Evolutionary conservation across 495 filamentous ascomycete species (phyloP).

Genomic region (Astrocystis sublimbata): DNA sequence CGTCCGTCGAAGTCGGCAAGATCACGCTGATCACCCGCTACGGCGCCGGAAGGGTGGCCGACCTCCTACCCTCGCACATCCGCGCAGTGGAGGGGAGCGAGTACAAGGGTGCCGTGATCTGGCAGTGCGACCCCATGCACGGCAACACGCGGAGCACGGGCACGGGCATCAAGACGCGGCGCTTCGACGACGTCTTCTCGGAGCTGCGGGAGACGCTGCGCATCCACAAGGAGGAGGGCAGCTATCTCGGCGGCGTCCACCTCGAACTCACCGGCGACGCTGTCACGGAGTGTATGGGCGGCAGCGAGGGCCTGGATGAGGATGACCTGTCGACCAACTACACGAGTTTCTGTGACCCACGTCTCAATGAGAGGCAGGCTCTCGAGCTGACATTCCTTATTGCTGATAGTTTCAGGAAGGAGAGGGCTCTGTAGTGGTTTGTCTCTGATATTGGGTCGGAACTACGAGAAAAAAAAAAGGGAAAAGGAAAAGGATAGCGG

Average conservation of each 20-base stretch:
- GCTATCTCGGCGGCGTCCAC: constrained; percentile 90
- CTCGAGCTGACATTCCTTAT: constrained; percentile 93
- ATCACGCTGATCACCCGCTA: constrained; percentile 96
- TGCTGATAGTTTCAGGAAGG: constrained; percentile 68
- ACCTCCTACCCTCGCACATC: constrained; percentile 79
- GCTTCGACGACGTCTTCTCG: constrained; percentile 80
- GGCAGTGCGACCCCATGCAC: constrained; percentile 99
- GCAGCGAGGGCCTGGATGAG: constrained; percentile 82
- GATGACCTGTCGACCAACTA: constrained; percentile 86
- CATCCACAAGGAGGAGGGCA: constrained; percentile 80
- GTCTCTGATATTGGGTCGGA: too few relatives aligned
- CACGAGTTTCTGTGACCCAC: constrained; percentile 91
- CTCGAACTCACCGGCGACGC: constrained; percentile 93
- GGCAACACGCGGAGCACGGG: constrained; percentile 75
- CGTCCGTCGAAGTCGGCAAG: constrained; percentile 76
- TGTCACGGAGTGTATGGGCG: constrained; percentile 94
- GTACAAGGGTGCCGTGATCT: constrained; percentile 78
- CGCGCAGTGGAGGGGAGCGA: constrained; percentile 71
- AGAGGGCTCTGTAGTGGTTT: constrained; percentile 30
- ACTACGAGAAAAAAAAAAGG: too few relatives aligned
- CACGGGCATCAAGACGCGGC: constrained; percentile 80
- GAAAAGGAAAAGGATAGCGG: too few relatives aligned
- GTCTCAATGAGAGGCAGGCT: constrained; percentile 96
- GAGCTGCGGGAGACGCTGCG: constrained; percentile 77
- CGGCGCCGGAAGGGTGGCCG: constrained; percentile 70